Evolutionary conservation across 352 stramenopile genomes (phyloP), one percentile per base, ranked within the genome.

Genomic region (Phytophthora sp.): DNA sequence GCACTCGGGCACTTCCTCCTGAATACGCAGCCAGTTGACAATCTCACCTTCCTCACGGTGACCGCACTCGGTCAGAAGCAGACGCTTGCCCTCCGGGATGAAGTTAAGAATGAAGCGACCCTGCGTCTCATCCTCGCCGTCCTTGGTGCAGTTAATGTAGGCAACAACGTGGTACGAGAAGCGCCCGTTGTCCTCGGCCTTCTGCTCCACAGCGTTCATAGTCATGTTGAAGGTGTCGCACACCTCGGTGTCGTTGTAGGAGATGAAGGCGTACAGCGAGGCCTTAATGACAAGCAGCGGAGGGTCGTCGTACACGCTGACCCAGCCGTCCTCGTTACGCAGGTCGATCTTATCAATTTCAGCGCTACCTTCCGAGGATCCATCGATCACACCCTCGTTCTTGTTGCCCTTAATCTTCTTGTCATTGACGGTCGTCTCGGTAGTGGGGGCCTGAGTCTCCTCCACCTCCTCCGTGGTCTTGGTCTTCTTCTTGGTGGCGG

Each of bases 151-250:
- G 74, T 93, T 93, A 39, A 95, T 91, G 65, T 92, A 90, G 4
- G 85, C 77, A 38, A 94, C 84, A 17, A 94, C 84, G 77, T 95
- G 84, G 81, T 92, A 95, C 61, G 78, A 74, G 52, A 78, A 90
- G 28, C 51, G 68, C 54, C 78, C 79, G 32, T 92, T 91, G 50
- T 82, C 82, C 17, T 90, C 80, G 0, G 80, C 61, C 70, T 91
- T 91, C 61, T 92, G 79, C 69, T 95, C 87, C 53, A 92, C 84
- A 39, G 87, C 80, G 60, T 91, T 90, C 59, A 95, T 78, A 4
- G 82, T 92, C 82, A 94, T 92, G 72, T 92, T 93, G 70, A 95
- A 92, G 18, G 79, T 80, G 68, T 92, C 84, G 52, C 87, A 95
- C 31, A 95, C 79, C 21, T 76, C 72, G 46, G 84, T 86, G 76